Percentiles rank a stretch among this genome's conserved stretches.
Evolutionary conservation across 176 grass and related monocot genomes (phyloP).

Genomic region (Aegilops bicornis): DNA sequence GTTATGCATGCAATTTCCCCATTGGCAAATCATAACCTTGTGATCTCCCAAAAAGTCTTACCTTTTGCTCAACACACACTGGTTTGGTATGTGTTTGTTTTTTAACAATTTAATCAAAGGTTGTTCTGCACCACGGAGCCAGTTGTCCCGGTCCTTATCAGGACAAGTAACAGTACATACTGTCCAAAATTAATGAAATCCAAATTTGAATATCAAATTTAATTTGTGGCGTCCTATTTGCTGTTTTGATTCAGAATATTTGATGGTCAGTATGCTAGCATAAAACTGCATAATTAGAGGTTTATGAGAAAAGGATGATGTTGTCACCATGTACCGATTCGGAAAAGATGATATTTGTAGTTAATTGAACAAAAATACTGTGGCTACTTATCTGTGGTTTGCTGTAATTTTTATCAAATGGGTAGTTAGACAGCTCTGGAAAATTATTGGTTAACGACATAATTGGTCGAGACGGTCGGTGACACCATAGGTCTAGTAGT

Average conservation of each 20-base stretch:
- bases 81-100: not conserved
- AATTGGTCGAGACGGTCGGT: not conserved
- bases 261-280: not conserved
- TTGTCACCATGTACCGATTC: not conserved
- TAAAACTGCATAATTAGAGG: not conserved
- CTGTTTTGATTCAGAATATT: constrained; percentile 6
- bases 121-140: not conserved
- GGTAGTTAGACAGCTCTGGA: not conserved
- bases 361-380: not conserved
- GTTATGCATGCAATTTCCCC: not conserved
- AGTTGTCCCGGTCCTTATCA: not conserved
- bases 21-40: constrained; percentile 2
- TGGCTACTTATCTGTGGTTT: not conserved
- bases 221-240: not conserved
- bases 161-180: not conserved
- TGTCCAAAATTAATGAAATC: not conserved
- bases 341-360: not conserved
- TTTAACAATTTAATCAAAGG: not conserved
- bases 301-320: not conserved
- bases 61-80: not conserved
- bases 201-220: not conserved
- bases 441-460: not conserved
- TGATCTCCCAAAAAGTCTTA: not conserved
- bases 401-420: not conserved
- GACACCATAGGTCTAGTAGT: not conserved